Percentiles rank a stretch among this genome's conserved stretches.
Evolutionary conservation across 495 filamentous ascomycete species (phyloP).

Genomic region (Neurospora tetrasperma): DNA sequence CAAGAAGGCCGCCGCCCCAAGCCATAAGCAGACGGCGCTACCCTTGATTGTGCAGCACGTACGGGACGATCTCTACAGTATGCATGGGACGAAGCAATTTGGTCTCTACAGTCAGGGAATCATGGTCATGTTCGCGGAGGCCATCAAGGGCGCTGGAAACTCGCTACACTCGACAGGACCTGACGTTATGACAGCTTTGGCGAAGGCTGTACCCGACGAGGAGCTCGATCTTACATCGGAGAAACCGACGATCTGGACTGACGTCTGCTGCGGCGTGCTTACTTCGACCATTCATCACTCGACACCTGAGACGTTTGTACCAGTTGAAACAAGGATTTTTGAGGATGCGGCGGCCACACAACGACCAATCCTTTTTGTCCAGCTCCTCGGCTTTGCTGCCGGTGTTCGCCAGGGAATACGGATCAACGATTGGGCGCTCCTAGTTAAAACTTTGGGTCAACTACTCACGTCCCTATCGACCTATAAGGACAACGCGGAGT

Average conservation of each 20-base stretch:
- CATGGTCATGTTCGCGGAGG: constrained; percentile 82
- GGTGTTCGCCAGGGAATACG: constrained; percentile 70
- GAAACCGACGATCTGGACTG: constrained; percentile 34
- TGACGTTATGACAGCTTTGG: constrained; percentile 55
- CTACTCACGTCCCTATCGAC: constrained; percentile 39
- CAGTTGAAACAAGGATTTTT: constrained; percentile 48
- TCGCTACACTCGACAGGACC: constrained; percentile 71
- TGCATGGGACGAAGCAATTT: constrained; percentile 39
- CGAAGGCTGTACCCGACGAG: constrained; percentile 40
- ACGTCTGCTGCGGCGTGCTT: constrained; percentile 63
- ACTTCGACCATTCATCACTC: constrained; percentile 76
- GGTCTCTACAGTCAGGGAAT: constrained; percentile 70
- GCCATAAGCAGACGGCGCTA: constrained; percentile 64
- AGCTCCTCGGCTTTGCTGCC: constrained; percentile 55
- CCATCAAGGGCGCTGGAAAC: constrained; percentile 71
- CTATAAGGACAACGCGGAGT: constrained; percentile 24
- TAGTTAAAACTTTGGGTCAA: constrained; percentile 48
- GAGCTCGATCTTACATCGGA: constrained; percentile 35
- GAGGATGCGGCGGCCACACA: constrained; percentile 28
- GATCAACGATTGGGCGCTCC: constrained; percentile 57
- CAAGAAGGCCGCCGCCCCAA: constrained; percentile 69
- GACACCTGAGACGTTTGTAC: constrained; percentile 53
- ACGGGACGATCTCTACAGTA: constrained; percentile 51
- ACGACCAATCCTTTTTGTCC: constrained; percentile 43
- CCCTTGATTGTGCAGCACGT: constrained; percentile 57